These are phyloP conservation scores for Logfia minima DNA, from an alignment of 129 eudicot species.

Conservation along the genomic window DNA sequence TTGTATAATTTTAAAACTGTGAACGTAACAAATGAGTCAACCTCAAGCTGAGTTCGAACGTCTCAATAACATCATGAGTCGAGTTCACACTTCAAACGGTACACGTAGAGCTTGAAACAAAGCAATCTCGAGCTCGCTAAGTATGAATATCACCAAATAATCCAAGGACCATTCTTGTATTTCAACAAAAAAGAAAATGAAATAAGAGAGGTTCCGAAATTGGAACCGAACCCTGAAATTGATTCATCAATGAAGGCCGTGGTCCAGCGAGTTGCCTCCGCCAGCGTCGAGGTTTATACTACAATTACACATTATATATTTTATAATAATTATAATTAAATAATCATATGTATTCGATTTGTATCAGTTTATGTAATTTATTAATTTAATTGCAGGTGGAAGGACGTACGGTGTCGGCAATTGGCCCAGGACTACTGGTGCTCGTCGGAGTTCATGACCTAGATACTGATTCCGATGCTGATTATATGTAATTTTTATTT, in stretches of 20 bases:
- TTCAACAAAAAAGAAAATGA: not conserved
- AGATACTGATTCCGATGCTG: conserved; percentile 74
- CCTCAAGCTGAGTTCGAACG: too few species aligned
- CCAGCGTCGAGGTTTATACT: conserved; percentile 70
- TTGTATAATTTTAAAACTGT: too few species aligned
- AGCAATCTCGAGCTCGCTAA: too few species aligned
- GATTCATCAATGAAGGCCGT: conserved; percentile 62
- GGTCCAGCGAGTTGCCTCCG: conserved; percentile 87
- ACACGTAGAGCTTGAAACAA: too few species aligned
- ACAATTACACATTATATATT: not conserved
- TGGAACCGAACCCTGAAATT: not conserved
- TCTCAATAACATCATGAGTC: too few species aligned
- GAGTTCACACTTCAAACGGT: too few species aligned
- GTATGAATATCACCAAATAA: not conserved
- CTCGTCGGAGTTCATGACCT: conserved; percentile 83
- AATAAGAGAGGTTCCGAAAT: not conserved
- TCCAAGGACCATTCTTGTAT: not conserved
- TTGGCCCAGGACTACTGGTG: conserved; percentile 89
- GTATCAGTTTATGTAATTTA: not conserved
- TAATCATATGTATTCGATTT: not conserved
- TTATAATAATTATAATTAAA: not conserved
- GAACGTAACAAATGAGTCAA: too few species aligned
- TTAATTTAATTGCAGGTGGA: conserved; percentile 60
- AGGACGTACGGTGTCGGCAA: conserved; percentile 72
- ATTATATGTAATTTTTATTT: conserved; percentile 56